Evolutionary conservation across 257 asterid genomes (phyloP).

Genomic region (Lantana camara): DNA sequence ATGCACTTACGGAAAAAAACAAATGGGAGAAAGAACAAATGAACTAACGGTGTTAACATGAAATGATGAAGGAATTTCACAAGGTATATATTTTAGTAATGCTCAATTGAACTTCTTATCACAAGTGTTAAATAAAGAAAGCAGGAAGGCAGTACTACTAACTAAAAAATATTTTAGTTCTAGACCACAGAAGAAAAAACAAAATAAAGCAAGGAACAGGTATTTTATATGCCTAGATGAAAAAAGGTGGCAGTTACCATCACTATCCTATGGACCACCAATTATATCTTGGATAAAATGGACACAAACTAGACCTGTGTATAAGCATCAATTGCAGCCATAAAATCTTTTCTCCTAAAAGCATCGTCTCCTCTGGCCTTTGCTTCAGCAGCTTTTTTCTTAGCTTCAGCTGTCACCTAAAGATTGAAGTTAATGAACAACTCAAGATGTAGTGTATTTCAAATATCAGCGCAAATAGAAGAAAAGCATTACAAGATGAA

Average conservation of each 20-base stretch:
- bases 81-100: too few relatives aligned
- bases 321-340: slow-evolving; percentile 81
- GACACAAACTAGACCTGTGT: slow-evolving; percentile 64
- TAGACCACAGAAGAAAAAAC: not conserved
- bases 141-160: too few relatives aligned
- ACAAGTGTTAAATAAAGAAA: too few relatives aligned
- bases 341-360: slow-evolving; percentile 67
- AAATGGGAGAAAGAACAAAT: too few relatives aligned
- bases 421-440: slow-evolving; percentile 19
- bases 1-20: too few relatives aligned
- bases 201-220: not conserved
- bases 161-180: too few relatives aligned
- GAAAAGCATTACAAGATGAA: slow-evolving; percentile 12
- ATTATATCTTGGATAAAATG: too few relatives aligned
- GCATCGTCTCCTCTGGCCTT: slow-evolving; percentile 88
- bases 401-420: slow-evolving; percentile 84
- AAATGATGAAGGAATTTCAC: too few relatives aligned
- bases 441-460: not conserved
- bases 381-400: slow-evolving; percentile 82
- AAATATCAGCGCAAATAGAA: slow-evolving; percentile 7
- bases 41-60: too few relatives aligned
- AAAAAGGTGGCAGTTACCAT: too few relatives aligned
- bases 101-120: too few relatives aligned
- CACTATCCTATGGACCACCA: too few relatives aligned
- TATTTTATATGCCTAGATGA: not conserved